A percentile compares a stretch with the other conserved stretches of the same genome.
phyloP scores from a whole-genome alignment of 2,329 filamentous ascomycete genomes.

The Pyricularia sp. region DNA sequence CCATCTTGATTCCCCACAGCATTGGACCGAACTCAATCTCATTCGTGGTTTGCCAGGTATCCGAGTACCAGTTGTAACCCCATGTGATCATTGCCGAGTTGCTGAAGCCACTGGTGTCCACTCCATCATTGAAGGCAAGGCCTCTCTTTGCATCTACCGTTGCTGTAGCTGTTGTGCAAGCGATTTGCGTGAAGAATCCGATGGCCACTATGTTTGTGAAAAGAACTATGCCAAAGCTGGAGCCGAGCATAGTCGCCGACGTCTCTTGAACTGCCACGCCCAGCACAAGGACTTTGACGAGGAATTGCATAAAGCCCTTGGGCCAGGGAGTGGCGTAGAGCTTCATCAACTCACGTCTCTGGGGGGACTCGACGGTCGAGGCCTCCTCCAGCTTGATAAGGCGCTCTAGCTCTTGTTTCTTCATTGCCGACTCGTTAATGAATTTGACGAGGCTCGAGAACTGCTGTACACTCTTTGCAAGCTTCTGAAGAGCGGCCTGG shows the following conservation, averaged over 20 bases:
- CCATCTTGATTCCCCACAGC: constrained; percentile 13
- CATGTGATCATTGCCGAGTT: constrained; percentile 9
- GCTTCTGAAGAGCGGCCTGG: not conserved
- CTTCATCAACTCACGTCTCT: not conserved
- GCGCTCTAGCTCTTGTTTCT: not conserved
- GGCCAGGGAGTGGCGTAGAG: not conserved
- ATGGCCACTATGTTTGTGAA: not conserved
- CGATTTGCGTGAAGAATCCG: not conserved
- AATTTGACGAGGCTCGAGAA: not conserved
- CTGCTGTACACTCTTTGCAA: not conserved
- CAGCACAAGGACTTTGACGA: not conserved
- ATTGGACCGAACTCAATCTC: constrained; percentile 15
- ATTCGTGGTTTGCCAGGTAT: constrained; percentile 11
- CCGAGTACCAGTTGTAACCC: constrained; percentile 18
- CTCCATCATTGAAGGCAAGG: not conserved
- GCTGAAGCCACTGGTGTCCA: not conserved
- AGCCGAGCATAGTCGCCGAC: not conserved
- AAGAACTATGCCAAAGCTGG: not conserved
- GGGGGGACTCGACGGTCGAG: not conserved
- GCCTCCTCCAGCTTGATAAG: not conserved
- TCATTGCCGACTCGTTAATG: not conserved
- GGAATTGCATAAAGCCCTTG: not conserved
- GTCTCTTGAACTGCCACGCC: not conserved
- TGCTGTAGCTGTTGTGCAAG: not conserved
- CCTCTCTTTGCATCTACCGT: not conserved